phyloP scores from a whole-genome alignment of 1,284 basidiomycete genomes.

The Neonothopanus nambi region DNA sequence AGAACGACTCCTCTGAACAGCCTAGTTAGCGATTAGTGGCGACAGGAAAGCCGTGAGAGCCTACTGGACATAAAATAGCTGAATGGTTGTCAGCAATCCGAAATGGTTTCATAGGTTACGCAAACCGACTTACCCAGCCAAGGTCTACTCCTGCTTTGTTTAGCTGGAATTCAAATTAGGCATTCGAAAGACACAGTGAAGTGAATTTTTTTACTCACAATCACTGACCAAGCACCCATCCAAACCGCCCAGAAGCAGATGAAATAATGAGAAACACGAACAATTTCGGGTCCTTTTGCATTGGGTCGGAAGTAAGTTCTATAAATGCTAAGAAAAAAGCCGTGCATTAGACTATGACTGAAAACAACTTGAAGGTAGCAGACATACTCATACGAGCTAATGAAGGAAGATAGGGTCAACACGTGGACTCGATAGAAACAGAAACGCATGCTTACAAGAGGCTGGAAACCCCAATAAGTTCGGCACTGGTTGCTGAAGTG shows the following conservation, averaged over 20 bases:
- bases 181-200: background rate
- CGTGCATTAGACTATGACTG: background rate
- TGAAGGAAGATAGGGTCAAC: background rate
- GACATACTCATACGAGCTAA: conserved; percentile 44
- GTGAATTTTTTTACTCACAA: conserved; percentile 30
- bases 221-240: conserved; percentile 57
- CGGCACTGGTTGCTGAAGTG: conserved; percentile 59
- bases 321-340: conserved; percentile 37
- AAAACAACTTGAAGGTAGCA: background rate
- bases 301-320: conserved; percentile 49
- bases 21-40: conserved; percentile 1
- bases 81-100: background rate
- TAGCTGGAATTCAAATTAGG: conserved; percentile 29
- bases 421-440: background rate
- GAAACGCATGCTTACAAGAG: conserved; percentile 42
- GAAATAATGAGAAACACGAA: conserved; percentile 53
- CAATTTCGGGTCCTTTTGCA: conserved; percentile 50
- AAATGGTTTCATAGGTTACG: background rate
- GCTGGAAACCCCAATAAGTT: conserved; percentile 61
- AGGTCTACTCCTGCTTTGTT: conserved; percentile 46
- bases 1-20: conserved; percentile 43
- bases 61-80: conserved; percentile 49
- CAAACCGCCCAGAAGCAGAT: conserved; percentile 61
- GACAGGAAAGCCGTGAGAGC: conserved; percentile 14
- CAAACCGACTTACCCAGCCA: conserved; percentile 34